Conservation (phyloP, 495 filamentous ascomycete genomes). For the Trichodelitschia bisporula region DNA sequence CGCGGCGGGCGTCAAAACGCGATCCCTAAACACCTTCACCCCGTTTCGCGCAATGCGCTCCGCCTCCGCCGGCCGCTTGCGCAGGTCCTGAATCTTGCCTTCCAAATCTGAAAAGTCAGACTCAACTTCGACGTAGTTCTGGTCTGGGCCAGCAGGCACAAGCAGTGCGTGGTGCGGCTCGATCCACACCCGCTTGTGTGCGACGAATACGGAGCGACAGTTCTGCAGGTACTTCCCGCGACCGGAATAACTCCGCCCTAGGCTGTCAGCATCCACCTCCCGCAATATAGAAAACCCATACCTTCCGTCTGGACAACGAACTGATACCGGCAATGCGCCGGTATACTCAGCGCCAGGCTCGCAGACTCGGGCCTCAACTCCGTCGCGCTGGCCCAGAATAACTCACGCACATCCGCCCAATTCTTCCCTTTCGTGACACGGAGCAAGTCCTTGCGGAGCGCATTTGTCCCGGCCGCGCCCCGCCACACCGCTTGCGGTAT, state of each 20-base stretch:
- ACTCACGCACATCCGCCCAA: slow-evolving; percentile 9
- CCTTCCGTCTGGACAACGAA: slow-evolving; percentile 12
- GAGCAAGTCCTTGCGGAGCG: slow-evolving; percentile 6
- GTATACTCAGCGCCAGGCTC: slow-evolving; percentile 2
- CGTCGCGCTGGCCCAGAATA: slow-evolving; percentile 8
- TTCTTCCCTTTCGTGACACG: slow-evolving; percentile 3
- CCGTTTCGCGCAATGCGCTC: slow-evolving; percentile 9
- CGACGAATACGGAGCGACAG: slow-evolving; percentile 10
- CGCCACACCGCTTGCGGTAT: slow-evolving; percentile 10
- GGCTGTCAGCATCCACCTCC: neutral
- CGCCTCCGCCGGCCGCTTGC: slow-evolving; percentile 3
- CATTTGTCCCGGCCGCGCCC: slow-evolving; percentile 3
- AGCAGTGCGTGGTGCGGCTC: slow-evolving; percentile 10
- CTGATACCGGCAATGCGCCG: slow-evolving; percentile 10
- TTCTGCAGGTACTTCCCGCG: slow-evolving; percentile 12
- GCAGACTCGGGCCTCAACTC: too few relatives aligned
- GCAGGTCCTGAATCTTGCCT: slow-evolving; percentile 5
- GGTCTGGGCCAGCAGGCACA: slow-evolving; percentile 5
- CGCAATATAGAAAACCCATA: neutral
- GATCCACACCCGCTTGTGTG: slow-evolving; percentile 7
- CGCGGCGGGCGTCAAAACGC: slow-evolving; percentile 13
- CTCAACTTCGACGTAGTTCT: slow-evolving; percentile 12
- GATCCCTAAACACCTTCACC: slow-evolving; percentile 7
- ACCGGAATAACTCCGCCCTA: slow-evolving; percentile 9
- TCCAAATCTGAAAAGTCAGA: slow-evolving; percentile 11